phyloP scores from a whole-genome alignment of 805 yeast species.

The Deakozyma indianensis region DNA sequence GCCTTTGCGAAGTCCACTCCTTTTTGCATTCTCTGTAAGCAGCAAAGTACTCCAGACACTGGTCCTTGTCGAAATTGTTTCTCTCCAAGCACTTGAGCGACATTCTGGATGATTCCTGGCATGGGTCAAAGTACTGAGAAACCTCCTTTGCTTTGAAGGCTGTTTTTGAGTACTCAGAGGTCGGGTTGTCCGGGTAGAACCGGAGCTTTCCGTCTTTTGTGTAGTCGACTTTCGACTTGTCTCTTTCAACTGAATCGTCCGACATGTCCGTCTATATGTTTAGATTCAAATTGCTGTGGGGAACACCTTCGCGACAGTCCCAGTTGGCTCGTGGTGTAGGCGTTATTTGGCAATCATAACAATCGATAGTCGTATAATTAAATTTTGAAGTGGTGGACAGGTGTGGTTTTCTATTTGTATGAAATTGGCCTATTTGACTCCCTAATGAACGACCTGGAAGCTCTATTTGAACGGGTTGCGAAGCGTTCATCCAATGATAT shows the following conservation, averaged over 20 bases:
- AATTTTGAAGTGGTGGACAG: too few relatives aligned
- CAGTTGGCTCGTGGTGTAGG: too few relatives aligned
- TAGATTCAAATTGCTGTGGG: too few relatives aligned
- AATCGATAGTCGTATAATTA: too few relatives aligned
- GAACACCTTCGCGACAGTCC: too few relatives aligned
- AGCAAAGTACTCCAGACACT: slow-evolving; percentile 70
- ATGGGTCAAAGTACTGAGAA: slow-evolving; percentile 82
- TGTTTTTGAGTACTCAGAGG: slow-evolving; percentile 50
- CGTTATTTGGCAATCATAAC: too few relatives aligned
- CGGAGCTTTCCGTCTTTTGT: slow-evolving; percentile 45
- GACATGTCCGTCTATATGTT: background rate
- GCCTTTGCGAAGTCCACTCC: background rate
- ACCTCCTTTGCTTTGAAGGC: slow-evolving; percentile 64
- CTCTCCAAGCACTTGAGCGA: slow-evolving; percentile 71
- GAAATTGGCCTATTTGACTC: too few relatives aligned
- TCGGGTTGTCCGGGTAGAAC: slow-evolving; percentile 83
- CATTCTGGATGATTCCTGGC: slow-evolving; percentile 79
- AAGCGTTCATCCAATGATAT: background rate
- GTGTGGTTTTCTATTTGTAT: too few relatives aligned
- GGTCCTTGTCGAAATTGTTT: slow-evolving; percentile 54
- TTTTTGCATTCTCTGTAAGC: slow-evolving; percentile 78
- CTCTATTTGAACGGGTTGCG: background rate
- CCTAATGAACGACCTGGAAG: background rate
- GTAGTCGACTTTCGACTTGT: slow-evolving; percentile 36
- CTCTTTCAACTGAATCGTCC: slow-evolving; percentile 14